Evolutionary conservation across 805 yeast genomes (phyloP).

Genomic region (Lachancea nothofagi): DNA sequence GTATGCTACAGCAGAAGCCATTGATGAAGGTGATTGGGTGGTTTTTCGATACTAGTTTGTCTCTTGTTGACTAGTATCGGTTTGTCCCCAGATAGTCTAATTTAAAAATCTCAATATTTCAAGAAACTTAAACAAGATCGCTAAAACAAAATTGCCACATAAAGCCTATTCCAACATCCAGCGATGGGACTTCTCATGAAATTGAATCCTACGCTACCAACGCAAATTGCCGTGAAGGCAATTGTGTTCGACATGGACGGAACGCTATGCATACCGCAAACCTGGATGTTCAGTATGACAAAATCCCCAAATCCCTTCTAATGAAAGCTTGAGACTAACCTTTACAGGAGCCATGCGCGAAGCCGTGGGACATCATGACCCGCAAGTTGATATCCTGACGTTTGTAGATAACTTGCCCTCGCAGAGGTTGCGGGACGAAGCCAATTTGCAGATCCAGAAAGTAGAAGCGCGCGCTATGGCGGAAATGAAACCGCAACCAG

Average conservation of each 20-base stretch:
- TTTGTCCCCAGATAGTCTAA: too few relatives aligned
- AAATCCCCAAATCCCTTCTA: not conserved
- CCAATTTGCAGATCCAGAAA: constrained; percentile 41
- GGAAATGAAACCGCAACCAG: constrained; percentile 47
- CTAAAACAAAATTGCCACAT: too few relatives aligned
- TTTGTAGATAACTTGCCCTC: constrained; percentile 42
- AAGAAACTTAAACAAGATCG: too few relatives aligned
- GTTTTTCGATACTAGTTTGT: too few relatives aligned
- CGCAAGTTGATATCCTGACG: constrained; percentile 46
- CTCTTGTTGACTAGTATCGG: too few relatives aligned
- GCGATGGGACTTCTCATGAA: constrained; percentile 7
- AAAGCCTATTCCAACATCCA: too few relatives aligned
- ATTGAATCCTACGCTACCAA: constrained; percentile 2
- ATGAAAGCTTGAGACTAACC: constrained; percentile 1
- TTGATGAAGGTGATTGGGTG: constrained; percentile 13
- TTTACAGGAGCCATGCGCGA: constrained; percentile 49
- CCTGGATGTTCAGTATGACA: constrained; percentile 43
- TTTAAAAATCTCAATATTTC: too few relatives aligned
- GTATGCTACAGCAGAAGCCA: constrained; percentile 19
- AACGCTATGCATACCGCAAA: constrained; percentile 61
- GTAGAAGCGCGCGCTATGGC: constrained; percentile 63
- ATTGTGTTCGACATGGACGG: constrained; percentile 79
- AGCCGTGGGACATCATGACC: constrained; percentile 45
- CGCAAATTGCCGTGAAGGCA: constrained; percentile 37
- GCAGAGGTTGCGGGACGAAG: constrained; percentile 35